Evolutionary conservation across 78 protist genomes (phyloP), one percentile per base, ranked within the genome.

Genomic region (Diacronema lutheri): DNA sequence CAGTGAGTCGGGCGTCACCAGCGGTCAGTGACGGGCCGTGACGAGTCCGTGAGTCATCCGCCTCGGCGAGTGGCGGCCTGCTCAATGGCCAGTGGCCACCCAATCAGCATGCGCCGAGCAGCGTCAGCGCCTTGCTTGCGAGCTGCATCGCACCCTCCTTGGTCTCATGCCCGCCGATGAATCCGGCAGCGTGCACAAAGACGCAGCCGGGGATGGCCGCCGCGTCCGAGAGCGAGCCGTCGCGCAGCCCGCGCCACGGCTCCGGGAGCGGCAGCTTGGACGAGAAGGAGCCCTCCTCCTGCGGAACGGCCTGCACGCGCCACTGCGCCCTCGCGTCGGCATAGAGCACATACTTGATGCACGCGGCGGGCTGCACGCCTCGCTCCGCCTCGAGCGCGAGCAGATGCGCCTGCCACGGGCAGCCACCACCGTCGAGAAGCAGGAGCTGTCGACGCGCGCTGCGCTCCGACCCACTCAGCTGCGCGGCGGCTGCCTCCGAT

Each of bases 141-240:
- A n/a, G n/a, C n/a, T n/a, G n/a, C n/a, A 92, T 37, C 29, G 92
- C 94, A 41, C 94, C 95, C n/a, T 92, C 95, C 65, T 66, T 71
- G 23, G 96, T 90, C 41, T 65, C 83, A 66, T 93, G 84, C 25
- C 98, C 98, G 21, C 98, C 97, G 81, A 96, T 96, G 86, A 96
- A 96, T 33, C 98, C 98, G 37, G 68, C 0, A 11, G 92, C 93
- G 78, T 90, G 95, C 29, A 35, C 33, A 16, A 93, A 93, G 41
- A 85, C 40, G 69, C 94, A 56, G 20, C 87, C 92, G 6, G 23
- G 46, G 46, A 93, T 71, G 35, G 91, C 95, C 29, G 69, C 4
- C 13, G 10, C 57, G 25, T 14, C 35, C 16, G 58, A 9, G 21
- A 93, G 90, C 46, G 19, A 93, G 40, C n/a, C 88, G 71, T 92